Evolutionary conservation across 2,329 filamentous ascomycete species (phyloP), one percentile per base, ranked within the genome.

Genomic region (Microdochium trichocladiopsis): DNA sequence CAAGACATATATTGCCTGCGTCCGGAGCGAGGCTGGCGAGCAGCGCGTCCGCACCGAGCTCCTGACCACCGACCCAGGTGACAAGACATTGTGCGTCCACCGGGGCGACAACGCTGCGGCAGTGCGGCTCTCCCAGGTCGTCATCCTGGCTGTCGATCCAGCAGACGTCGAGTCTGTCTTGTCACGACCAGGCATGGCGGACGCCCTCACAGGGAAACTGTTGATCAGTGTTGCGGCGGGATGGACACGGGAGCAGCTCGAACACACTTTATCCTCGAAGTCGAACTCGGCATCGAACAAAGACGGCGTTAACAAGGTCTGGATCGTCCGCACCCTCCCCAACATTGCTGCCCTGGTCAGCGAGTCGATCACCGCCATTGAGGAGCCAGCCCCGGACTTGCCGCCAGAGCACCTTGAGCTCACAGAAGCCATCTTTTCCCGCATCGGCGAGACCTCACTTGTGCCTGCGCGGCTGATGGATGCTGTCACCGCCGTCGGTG

Each of bases 401-500:
- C 62, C 64, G 0, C 24, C 54, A 1, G 53, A 58, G 18, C 50
- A 61, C 2, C 48, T 66, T 0, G 47, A 62, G 2, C 51, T 66
- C 1, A 60, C 63, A 0, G 61, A 64, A 14, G 74, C 75, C 60
- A 76, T 84, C 28, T 84, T 85, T 64, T 69, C 67, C 9, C 71
- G 71, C 14, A 78, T 84, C 21, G 82, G 82, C 5, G 70, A 71
- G 36, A 73, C 77, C 1, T 72, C 79, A 0, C 69, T 73, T 22
- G 68, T 84, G 0, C 71, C 73, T 0, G 70, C 79, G 0, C 66
- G 69, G 2, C 69, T 73, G 5, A 80, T 84, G 75, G 77, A 83
- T 55, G 78, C 74, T 0, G 71, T 70, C n/a, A 84, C 80, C 0
- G 79, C 81, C 0, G 71, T 84, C 1, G 82, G 77, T 54, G 80